Conservation (phyloP, 1,284 basidiomycete species). For the Apiotrichum veenhuisii region DNA sequence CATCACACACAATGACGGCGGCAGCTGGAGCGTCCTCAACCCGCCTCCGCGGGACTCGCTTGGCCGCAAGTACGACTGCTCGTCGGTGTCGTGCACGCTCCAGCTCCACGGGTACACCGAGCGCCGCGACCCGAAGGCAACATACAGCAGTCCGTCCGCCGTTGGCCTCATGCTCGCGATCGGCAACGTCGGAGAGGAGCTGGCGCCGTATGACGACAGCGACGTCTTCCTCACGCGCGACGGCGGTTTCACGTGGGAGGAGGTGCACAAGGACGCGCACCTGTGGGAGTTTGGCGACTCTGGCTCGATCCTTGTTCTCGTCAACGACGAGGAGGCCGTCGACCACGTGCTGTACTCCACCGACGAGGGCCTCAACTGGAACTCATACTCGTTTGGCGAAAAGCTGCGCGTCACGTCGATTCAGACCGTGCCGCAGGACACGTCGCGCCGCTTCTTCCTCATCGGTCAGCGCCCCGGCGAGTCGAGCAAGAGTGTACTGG, state of each 20-base stretch:
- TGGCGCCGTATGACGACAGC: slow-evolving; percentile 76
- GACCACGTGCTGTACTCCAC: slow-evolving; percentile 84
- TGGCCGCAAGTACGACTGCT: slow-evolving; percentile 70
- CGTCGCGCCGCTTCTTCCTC: slow-evolving; percentile 83
- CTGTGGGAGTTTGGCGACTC: slow-evolving; percentile 98
- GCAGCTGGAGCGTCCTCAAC: slow-evolving; percentile 76
- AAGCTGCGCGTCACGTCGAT: slow-evolving; percentile 72
- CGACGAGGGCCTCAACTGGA: slow-evolving; percentile 83
- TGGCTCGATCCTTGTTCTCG: slow-evolving; percentile 86
- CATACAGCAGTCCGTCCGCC: slow-evolving; percentile 86
- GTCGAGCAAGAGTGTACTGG: slow-evolving; percentile 59
- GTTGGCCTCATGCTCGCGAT: slow-evolving; percentile 93
- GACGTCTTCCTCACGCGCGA: slow-evolving; percentile 97
- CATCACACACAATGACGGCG: slow-evolving; percentile 96
- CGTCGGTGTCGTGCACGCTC: slow-evolving; percentile 70
- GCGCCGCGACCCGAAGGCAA: slow-evolving; percentile 80
- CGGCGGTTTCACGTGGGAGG: slow-evolving; percentile 96
- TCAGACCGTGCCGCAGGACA: slow-evolving; percentile 85
- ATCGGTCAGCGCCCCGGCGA: slow-evolving; percentile 63
- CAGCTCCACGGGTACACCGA: slow-evolving; percentile 97
- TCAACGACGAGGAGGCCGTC: slow-evolving; percentile 89
- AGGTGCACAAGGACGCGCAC: slow-evolving; percentile 96
- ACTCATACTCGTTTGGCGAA: slow-evolving; percentile 79
- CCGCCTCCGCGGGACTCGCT: slow-evolving; percentile 75
- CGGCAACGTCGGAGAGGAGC: slow-evolving; percentile 86